Conservation (phyloP, 441 rosid species). For the Gossypium lobatum region DNA sequence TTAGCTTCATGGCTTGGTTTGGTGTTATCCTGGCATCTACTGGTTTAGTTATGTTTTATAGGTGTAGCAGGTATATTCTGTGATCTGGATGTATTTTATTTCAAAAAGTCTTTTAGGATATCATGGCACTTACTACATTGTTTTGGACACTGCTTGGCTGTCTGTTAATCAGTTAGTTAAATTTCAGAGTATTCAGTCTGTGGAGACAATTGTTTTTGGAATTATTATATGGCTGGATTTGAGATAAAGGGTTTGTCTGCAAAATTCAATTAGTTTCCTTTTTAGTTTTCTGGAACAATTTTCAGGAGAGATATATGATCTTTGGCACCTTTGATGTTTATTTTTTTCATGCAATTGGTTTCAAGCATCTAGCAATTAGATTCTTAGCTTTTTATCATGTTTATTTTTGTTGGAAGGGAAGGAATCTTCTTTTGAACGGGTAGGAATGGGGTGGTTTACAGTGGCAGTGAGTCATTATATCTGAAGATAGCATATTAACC, state of each 20-base stretch:
- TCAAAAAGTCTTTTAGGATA: neutral
- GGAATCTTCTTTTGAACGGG: neutral
- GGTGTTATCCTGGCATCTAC: conserved; percentile 70
- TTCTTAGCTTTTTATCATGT: neutral
- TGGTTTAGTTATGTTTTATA: conserved; percentile 75
- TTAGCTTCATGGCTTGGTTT: conserved; percentile 84
- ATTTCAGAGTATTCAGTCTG: neutral
- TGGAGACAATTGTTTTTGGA: conserved; percentile 1
- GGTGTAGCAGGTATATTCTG: conserved; percentile 81
- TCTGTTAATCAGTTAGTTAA: neutral
- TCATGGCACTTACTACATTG: conserved; percentile 11
- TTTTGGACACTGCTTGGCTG: neutral
- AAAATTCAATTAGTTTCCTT: neutral
- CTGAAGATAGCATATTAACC: neutral
- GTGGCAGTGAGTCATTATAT: neutral
- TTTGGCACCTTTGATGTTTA: neutral
- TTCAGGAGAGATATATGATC: neutral
- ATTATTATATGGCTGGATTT: neutral
- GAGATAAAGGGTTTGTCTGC: neutral
- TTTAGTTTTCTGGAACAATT: neutral
- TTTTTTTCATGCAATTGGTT: neutral
- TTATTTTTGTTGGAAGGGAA: neutral
- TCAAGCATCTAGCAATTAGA: neutral
- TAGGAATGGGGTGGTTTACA: neutral
- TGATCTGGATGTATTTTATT: neutral